These are phyloP conservation scores for Suhomyces canberraensis DNA, from an alignment of 805 yeast species.

Conservation along the genomic window DNA sequence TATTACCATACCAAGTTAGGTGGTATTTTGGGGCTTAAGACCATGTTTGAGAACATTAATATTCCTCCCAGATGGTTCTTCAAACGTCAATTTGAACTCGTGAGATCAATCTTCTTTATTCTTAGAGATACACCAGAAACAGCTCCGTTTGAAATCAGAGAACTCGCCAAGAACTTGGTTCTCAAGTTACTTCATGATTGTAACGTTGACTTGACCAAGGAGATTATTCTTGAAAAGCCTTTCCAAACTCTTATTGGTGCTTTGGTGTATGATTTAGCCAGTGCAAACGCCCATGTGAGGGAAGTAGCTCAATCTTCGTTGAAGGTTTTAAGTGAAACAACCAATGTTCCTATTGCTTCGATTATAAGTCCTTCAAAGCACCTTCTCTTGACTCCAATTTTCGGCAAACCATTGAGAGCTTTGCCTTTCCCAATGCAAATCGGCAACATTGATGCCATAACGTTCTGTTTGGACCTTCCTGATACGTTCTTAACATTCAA, in stretches of 20 bases:
- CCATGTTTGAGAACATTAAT: constrained; percentile 63
- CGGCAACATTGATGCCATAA: constrained; percentile 96
- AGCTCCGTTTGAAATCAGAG: constrained; percentile 77
- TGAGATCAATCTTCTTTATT: constrained; percentile 84
- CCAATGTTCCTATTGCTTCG: constrained; percentile 65
- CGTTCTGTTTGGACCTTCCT: constrained; percentile 80
- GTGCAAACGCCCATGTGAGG: constrained; percentile 80
- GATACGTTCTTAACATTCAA: constrained; percentile 79
- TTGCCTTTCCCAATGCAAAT: constrained; percentile 98
- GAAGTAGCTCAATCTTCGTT: constrained; percentile 75
- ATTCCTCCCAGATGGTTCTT: constrained; percentile 73
- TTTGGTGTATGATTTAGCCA: constrained; percentile 87
- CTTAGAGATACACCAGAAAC: constrained; percentile 85
- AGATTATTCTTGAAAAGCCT: constrained; percentile 63
- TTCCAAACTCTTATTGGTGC: constrained; percentile 84
- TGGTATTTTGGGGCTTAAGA: constrained; percentile 78
- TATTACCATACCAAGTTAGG: constrained; percentile 83
- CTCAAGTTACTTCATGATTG: constrained; percentile 62
- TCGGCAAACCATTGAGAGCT: constrained; percentile 95
- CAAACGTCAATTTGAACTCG: constrained; percentile 76
- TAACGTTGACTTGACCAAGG: constrained; percentile 56
- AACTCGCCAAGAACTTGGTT: constrained; percentile 66
- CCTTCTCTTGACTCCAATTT: constrained; percentile 84
- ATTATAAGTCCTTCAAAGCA: constrained; percentile 82
- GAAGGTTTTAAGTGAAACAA: constrained; percentile 62